Evolutionary conservation across 108 stramenopile genomes (phyloP), one percentile per base, ranked within the genome.

Genomic region (Schizochytrium sp.): DNA sequence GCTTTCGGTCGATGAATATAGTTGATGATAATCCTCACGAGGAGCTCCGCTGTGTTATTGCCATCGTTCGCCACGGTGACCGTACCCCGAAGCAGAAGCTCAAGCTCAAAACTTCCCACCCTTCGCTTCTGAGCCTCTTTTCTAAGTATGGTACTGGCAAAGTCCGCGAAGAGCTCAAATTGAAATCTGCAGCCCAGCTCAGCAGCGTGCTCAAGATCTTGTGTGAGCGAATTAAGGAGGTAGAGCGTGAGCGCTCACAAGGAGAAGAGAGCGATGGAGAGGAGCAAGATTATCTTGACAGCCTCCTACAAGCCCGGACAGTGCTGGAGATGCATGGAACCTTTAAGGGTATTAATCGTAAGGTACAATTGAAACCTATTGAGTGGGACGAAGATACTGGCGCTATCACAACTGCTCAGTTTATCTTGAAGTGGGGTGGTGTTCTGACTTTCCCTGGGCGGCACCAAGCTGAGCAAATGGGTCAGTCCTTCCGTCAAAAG

Each of bases 381-480:
- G 90, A 95, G 73, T 87, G 87, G 56, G 87, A 87, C 3, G 61
- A 69, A 58, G 57, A 28, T 40, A 58, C 87, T 42, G 87, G 55
- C 87, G 60, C 41, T 19, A 42, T 72, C 76, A 91, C 92, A 8
- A 91, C 96, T 91, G 92, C 98, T 19, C 96, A 96, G 87, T 89
- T 99, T 4, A 96, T 99, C 76, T 92, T 99, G 28, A 99, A 99
- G 94, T 99, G 98, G 98, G 99, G 99, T 13, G 99, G 99, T 0
- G 98, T 97, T 87, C 93, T 99, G 73, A 99, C 98, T 38, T 95
- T 97, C 88, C 91, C 97, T 55, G 98, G 98, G 8, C 93, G 95
- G 87, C 92, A 95, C 88, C 99, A 99, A 92, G 97, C 98, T 2
- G 95, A 97, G 90, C 90, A 90, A 83, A 93, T 99, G 56, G 99